Evolutionary conservation across 2,329 filamentous ascomycete species (phyloP), one percentile per base, ranked within the genome.

Genomic region (Diaporthe vexans): DNA sequence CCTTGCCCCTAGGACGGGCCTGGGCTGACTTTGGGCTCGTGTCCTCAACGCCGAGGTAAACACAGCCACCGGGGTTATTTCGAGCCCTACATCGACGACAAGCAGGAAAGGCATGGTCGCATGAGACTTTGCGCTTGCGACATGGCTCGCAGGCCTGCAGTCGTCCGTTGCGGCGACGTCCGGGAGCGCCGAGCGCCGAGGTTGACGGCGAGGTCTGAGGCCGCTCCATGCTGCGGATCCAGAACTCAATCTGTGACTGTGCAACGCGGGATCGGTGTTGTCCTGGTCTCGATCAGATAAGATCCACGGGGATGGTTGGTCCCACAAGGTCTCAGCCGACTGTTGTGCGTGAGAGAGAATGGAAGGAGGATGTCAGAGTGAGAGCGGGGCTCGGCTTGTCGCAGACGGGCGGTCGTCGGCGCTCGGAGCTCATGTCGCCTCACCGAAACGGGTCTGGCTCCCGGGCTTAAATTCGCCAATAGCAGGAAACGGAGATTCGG

Each of bases 61-160:
- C 77, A 73, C 85, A 86, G 4, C 79, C 77, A 19, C 73, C 74
- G 29, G 77, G 73, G 58, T 82, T 79, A 37, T 80, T 81, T 17
- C 82, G 78, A 76, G 83, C 83, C 61, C 76, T 80, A 75, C 85
- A 86, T 51, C 85, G 80, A 52, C 79, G 78, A 75, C 85, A 86
- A 21, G 82, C 75, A 0, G 85, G 85, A n/a, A 83, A 81, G 0
- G 75, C 76, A 71, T 86, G 84, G 73, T 86, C 84, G 77, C 85
- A 86, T 8, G 85, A 84, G 9, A 86, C 82, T 74, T 86, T 86
- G 21, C 84, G 82, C 71, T 80, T 81, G 15, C 83, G 81, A 71
- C 84, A 86, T 33, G 83, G 83, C 78, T 85, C 81, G 57, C 80
- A 80, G 8, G 78, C 78, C 52, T 77, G 75, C 7, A 73, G 63